These are phyloP conservation scores for Eucalyptus cladocalyx DNA, from an alignment of 345 rosid genomes.

Conservation along the genomic window DNA sequence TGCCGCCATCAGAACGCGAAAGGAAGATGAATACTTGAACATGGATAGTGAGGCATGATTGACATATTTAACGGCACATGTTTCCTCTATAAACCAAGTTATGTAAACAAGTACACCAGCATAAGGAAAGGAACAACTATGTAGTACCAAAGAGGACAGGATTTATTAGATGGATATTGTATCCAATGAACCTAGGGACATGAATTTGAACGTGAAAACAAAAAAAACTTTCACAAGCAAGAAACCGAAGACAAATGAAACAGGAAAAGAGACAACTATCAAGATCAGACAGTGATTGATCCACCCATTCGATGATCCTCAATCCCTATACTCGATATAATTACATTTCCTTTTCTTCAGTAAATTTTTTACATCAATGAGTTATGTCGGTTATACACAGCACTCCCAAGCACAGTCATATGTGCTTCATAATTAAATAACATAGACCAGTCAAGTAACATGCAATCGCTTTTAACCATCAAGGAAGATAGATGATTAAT, in stretches of 20 bases:
- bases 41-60: background rate
- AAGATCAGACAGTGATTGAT: background rate
- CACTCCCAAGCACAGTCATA: background rate
- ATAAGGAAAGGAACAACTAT: background rate
- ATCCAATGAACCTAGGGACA: background rate
- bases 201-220: background rate
- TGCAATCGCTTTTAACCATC: background rate
- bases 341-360: background rate
- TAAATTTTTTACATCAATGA: background rate
- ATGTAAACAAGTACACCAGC: background rate
- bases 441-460: background rate
- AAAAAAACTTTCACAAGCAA: background rate
- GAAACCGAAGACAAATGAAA: background rate
- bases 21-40: background rate
- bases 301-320: background rate
- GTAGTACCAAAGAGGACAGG: background rate
- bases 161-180: background rate
- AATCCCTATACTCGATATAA: background rate
- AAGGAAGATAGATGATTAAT: background rate
- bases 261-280: background rate
- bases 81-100: background rate
- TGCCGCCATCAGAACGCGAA: constrained; percentile 5
- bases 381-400: background rate
- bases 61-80: background rate
- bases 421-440: background rate